Evolutionary conservation across 495 filamentous ascomycete species (phyloP).

Genomic region (Tuber brumale): DNA sequence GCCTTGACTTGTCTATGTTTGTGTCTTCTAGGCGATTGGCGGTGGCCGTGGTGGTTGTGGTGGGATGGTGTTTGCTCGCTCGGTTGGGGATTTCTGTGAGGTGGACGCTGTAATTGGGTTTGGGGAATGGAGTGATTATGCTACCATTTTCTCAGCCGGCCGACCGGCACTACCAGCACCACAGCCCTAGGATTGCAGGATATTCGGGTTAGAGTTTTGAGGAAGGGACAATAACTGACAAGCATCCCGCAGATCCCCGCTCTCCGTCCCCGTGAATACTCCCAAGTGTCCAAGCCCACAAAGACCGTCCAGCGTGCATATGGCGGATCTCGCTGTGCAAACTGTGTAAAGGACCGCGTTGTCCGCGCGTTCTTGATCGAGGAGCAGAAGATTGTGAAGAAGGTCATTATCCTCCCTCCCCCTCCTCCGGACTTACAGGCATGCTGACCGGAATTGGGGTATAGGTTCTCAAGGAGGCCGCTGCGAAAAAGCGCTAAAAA

Average conservation of each 20-base stretch:
- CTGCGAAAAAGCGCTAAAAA: slow-evolving; percentile 59
- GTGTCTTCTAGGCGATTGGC: not conserved
- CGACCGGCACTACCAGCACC: not conserved
- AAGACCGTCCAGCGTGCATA: slow-evolving; percentile 99
- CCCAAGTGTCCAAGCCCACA: slow-evolving; percentile 90
- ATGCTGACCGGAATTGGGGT: not conserved
- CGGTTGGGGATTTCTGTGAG: not conserved
- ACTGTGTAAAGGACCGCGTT: slow-evolving; percentile 96
- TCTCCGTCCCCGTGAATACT: slow-evolving; percentile 94
- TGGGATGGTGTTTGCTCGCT: not conserved
- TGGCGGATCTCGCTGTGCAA: slow-evolving; percentile 93
- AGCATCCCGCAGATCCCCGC: slow-evolving; percentile 66
- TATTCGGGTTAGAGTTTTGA: not conserved
- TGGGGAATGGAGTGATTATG: not conserved
- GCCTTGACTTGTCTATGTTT: not conserved
- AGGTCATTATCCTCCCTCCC: slow-evolving; percentile 53
- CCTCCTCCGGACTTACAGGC: not conserved
- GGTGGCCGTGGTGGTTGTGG: not conserved
- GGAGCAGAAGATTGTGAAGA: slow-evolving; percentile 99
- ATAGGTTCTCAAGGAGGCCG: slow-evolving; percentile 61
- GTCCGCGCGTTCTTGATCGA: slow-evolving; percentile 97
- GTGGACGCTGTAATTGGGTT: not conserved
- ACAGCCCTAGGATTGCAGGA: not conserved
- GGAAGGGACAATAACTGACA: slow-evolving; percentile 7
- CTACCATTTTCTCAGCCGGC: not conserved